A percentile compares a stretch with the other conserved stretches of the same genome.
These are phyloP conservation scores for Phytomonas sp. DNA, from an alignment of 208 protist genomes.

Conservation along the genomic window DNA sequence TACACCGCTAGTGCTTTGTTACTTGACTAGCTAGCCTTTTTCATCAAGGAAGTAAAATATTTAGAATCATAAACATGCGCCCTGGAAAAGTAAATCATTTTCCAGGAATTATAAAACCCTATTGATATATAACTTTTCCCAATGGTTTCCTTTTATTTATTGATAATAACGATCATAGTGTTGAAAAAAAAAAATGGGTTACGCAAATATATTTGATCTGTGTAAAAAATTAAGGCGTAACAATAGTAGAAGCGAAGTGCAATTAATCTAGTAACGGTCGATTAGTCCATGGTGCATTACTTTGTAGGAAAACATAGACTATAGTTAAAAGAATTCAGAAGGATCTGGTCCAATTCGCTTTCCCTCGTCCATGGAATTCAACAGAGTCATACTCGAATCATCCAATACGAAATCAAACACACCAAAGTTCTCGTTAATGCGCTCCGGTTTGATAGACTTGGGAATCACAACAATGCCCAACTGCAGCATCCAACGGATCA, in stretches of 20 bases:
- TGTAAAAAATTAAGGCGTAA: background rate
- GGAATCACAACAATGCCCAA: conserved; percentile 71
- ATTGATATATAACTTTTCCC: background rate
- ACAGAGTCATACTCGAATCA: conserved; percentile 46
- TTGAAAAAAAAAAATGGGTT: conserved; percentile 10
- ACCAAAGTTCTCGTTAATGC: conserved; percentile 86
- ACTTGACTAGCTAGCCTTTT: background rate
- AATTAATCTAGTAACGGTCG: background rate
- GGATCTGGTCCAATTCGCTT: conserved; percentile 36
- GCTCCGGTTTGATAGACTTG: conserved; percentile 65
- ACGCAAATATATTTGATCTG: background rate
- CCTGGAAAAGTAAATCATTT: background rate
- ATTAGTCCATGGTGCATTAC: background rate
- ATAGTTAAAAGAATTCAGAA: conserved; percentile 29
- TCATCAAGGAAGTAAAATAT: background rate
- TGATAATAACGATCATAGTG: conserved; percentile 5
- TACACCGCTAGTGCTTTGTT: background rate
- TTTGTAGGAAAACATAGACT: background rate
- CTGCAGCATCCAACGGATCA: conserved; percentile 70
- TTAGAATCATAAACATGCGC: background rate
- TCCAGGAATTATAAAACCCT: background rate
- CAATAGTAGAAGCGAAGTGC: conserved; percentile 5
- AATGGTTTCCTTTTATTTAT: background rate
- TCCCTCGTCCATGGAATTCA: conserved; percentile 42
- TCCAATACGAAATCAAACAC: conserved; percentile 83